Conservation (phyloP, 306 rosid genomes). For the Pyrus bretschneideri region DNA sequence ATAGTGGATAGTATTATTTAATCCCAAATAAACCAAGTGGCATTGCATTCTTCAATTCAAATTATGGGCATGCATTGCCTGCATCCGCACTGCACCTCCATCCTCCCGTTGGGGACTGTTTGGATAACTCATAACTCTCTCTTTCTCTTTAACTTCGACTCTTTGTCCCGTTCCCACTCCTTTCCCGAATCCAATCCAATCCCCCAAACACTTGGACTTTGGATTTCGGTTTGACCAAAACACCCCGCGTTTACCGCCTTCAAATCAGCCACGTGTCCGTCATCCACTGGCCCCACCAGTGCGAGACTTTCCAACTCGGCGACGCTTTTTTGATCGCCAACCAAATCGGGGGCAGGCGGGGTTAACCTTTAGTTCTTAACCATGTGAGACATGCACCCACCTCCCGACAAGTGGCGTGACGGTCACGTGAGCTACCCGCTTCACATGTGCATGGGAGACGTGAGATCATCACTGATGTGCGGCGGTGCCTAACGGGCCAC, state of each 20-base stretch:
- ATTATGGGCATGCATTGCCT: not conserved
- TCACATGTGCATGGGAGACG: slow-evolving; percentile 26
- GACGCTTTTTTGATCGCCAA: not conserved
- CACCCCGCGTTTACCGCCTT: slow-evolving; percentile 31
- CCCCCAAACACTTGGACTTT: not conserved
- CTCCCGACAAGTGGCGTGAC: slow-evolving; percentile 23
- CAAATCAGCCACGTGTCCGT: slow-evolving; percentile 7
- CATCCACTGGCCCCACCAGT: not conserved
- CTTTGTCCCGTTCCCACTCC: not conserved
- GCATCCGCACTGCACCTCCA: not conserved
- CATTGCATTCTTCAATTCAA: not conserved
- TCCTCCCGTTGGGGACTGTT: not conserved
- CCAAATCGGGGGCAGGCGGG: slow-evolving; percentile 25
- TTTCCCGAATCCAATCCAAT: not conserved
- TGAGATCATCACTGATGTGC: slow-evolving; percentile 11
- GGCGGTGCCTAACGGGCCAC: slow-evolving; percentile 28
- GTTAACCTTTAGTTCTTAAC: too few relatives aligned
- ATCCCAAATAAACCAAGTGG: not conserved
- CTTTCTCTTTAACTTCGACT: not conserved
- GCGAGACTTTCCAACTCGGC: slow-evolving; percentile 12
- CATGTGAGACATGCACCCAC: slow-evolving; percentile 11
- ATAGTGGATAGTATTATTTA: not conserved
- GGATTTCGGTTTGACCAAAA: not conserved
- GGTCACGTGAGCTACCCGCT: slow-evolving; percentile 30
- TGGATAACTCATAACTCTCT: not conserved